Percentiles rank a stretch among this genome's conserved stretches.
phyloP scores from a whole-genome alignment of 2,329 filamentous ascomycete species.

The Plenodomus lindquistii region DNA sequence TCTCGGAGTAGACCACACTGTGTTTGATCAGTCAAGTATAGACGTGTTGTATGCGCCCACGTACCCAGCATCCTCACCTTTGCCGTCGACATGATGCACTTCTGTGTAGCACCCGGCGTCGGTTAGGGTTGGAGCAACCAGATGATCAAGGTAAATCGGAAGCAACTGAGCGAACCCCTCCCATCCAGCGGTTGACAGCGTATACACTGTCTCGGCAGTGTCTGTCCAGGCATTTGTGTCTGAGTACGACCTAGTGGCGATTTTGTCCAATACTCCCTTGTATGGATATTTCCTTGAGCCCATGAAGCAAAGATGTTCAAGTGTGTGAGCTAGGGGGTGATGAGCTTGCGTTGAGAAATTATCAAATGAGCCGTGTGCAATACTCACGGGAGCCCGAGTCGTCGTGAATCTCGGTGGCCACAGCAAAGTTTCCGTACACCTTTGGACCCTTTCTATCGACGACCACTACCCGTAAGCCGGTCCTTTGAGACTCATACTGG shows the following conservation, averaged over 20 bases:
- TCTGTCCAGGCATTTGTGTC: conserved; percentile 97
- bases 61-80: conserved; percentile 82
- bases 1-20: conserved; percentile 94
- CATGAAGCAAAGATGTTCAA: conserved; percentile 59
- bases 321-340: conserved; percentile 49
- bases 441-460: conserved; percentile 95
- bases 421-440: conserved; percentile 82
- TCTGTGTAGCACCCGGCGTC: conserved; percentile 94
- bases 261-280: conserved; percentile 92
- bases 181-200: conserved; percentile 93
- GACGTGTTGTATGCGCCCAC: not conserved
- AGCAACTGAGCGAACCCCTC: conserved; percentile 93
- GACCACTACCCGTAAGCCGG: conserved; percentile 91
- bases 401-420: conserved; percentile 97
- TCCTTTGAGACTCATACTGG: conserved; percentile 93
- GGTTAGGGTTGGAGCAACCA: conserved; percentile 87
- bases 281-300: conserved; percentile 92
- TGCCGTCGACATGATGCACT: conserved; percentile 92
- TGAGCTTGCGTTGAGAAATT: conserved; percentile 6
- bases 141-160: conserved; percentile 92
- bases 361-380: not conserved
- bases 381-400: conserved; percentile 78
- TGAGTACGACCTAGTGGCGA: conserved; percentile 91
- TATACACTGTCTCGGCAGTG: conserved; percentile 95
- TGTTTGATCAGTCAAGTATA: conserved; percentile 10